Percentiles rank a stretch among this genome's conserved stretches.
Evolutionary conservation across 2,329 filamentous ascomycete genomes (phyloP).

Genomic region (Cladophialophora carrionii): DNA sequence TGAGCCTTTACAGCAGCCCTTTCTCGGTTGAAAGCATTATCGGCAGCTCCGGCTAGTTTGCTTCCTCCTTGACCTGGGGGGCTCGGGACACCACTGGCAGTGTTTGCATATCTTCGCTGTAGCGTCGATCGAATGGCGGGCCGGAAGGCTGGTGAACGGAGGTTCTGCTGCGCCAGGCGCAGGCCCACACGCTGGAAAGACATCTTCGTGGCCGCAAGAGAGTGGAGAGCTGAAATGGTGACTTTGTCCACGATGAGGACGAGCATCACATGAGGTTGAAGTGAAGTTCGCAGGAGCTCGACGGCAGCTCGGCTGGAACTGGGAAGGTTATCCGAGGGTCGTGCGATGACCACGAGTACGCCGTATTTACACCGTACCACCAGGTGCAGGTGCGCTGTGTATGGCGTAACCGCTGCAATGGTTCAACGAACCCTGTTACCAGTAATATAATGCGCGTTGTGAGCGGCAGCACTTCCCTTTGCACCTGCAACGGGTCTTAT

Average conservation of each 20-base stretch:
- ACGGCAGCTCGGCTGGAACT: not conserved
- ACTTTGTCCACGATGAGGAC: conserved; percentile 4
- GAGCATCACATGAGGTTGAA: conserved; percentile 4
- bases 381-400: not conserved
- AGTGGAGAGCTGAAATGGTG: conserved; percentile 28
- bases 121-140: conserved; percentile 58
- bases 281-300: conserved; percentile 13
- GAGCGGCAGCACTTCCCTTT: too few relatives aligned
- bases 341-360: conserved; percentile 9
- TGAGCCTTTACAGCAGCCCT: conserved; percentile 88
- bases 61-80: conserved; percentile 33
- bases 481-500: too few relatives aligned
- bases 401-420: too few relatives aligned
- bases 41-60: conserved; percentile 63
- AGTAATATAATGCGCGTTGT: too few relatives aligned
- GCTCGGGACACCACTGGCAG: conserved; percentile 43
- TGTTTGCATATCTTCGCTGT: conserved; percentile 69
- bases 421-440: too few relatives aligned
- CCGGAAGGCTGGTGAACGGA: conserved; percentile 60
- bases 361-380: too few relatives aligned
- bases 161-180: conserved; percentile 66
- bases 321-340: not conserved
- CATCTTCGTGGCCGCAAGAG: conserved; percentile 55
- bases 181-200: conserved; percentile 64
- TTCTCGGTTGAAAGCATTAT: conserved; percentile 95